Evolutionary conservation across 495 filamentous ascomycete genomes (phyloP).

Genomic region (Ramalina peruviana): DNA sequence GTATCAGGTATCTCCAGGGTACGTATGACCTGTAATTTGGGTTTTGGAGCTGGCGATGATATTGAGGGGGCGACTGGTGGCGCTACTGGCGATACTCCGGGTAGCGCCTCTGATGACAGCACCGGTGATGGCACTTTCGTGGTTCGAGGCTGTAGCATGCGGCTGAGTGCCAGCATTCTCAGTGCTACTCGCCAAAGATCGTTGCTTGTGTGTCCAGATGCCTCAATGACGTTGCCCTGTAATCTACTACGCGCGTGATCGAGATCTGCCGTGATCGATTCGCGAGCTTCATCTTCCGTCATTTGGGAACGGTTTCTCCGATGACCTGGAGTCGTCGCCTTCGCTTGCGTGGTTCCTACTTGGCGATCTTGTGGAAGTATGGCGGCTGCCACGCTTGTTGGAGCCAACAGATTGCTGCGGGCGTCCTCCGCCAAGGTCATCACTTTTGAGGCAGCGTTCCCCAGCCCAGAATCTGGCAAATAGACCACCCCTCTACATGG

Average conservation of each 20-base stretch:
- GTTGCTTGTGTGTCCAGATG: constrained; percentile 16
- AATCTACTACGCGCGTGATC: constrained; percentile 16
- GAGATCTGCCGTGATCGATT: constrained; percentile 17
- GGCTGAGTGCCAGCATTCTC: constrained; percentile 21
- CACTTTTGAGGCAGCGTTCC: constrained; percentile 26
- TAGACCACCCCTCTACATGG: constrained; percentile 25
- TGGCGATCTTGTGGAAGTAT: neutral
- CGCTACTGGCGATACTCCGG: constrained; percentile 2
- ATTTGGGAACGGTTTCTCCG: constrained; percentile 6
- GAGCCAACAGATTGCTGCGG: constrained; percentile 1
- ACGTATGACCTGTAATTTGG: constrained; percentile 6
- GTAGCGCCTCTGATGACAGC: constrained; percentile 7
- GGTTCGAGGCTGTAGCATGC: constrained; percentile 20
- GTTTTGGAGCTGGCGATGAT: constrained; percentile 14
- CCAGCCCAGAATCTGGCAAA: constrained; percentile 20
- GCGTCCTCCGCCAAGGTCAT: constrained; percentile 37
- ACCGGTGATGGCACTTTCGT: constrained; percentile 7
- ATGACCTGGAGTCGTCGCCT: neutral
- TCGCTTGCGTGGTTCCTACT: neutral
- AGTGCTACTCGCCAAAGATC: constrained; percentile 25
- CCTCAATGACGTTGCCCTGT: constrained; percentile 10
- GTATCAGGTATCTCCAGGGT: constrained; percentile 3
- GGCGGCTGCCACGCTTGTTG: neutral
- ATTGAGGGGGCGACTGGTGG: neutral
- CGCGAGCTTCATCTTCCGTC: constrained; percentile 14